A percentile compares a stretch with the other conserved stretches of the same genome.
Evolutionary conservation across 2,329 filamentous ascomycete genomes (phyloP).

Genomic region (Rutstroemia sp.): DNA sequence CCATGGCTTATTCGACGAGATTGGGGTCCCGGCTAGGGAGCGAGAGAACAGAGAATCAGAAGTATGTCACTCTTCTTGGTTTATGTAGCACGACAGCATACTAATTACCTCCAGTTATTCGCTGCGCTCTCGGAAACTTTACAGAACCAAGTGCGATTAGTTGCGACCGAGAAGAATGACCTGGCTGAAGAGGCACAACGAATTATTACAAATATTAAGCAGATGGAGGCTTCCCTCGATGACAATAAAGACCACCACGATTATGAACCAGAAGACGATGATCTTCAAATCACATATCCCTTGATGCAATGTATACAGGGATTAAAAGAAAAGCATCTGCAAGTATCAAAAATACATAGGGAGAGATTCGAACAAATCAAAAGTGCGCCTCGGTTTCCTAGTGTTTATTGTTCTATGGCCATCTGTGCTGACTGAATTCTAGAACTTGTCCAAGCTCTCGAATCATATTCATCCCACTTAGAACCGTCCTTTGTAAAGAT

Average conservation of each 20-base stretch:
- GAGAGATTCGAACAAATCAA: constrained; percentile 94
- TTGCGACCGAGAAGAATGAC: constrained; percentile 81
- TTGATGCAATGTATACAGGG: constrained; percentile 69
- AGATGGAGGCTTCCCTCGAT: constrained; percentile 89
- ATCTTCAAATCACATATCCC: constrained; percentile 74
- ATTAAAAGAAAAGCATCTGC: constrained; percentile 79
- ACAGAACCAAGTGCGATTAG: constrained; percentile 78
- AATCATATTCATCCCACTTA: constrained; percentile 94
- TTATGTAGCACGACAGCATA: constrained; percentile 13
- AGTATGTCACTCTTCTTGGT: constrained; percentile 43
- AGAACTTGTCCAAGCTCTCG: constrained; percentile 89
- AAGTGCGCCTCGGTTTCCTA: constrained; percentile 44
- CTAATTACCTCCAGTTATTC: constrained; percentile 60
- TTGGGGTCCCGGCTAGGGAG: constrained; percentile 90
- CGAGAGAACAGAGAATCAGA: constrained; percentile 84
- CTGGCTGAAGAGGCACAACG: constrained; percentile 84
- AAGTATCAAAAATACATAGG: constrained; percentile 73
- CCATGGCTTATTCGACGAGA: constrained; percentile 93
- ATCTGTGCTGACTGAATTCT: neutral
- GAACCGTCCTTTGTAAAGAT: constrained; percentile 83
- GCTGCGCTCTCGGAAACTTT: constrained; percentile 84
- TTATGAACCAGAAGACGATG: constrained; percentile 57
- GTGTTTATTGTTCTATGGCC: too few relatives aligned
- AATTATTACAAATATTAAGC: constrained; percentile 77
- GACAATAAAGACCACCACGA: constrained; percentile 60